Base-by-base conservation (phyloP, 164 flowering plant species). In the Kalanchoe fedtschenkoi region DNA sequence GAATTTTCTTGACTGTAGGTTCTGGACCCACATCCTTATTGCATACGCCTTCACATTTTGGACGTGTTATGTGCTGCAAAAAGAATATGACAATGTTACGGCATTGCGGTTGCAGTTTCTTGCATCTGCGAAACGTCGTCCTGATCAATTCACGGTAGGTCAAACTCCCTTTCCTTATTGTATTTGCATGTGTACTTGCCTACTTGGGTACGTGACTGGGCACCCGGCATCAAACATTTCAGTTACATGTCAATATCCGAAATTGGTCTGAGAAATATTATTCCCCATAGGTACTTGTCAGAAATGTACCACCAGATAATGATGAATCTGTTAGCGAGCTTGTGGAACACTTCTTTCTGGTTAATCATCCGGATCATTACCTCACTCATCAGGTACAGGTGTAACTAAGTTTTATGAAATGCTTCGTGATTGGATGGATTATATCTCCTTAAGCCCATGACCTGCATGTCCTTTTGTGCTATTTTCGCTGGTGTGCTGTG, bases 331-430 rank as follows among this genome's bases (percentile, higher is more conserved):
- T 77, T 29, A 80, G 78, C 69, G 86, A 85, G 78, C 77, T 66
- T 62, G 91, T 85, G 64, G 91, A 85, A 76, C 88, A 85, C 43
- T 85, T 85, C 66, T 85, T 85, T 61, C 64, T 85, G 64, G 91
- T 83, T 65, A 85, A 85, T 63, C 88, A 83, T 69, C 84, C 82
- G 1, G 82, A 81, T 70, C 67, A 78, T 61, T 85, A 81, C 75
- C 86, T 85, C 21, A 75, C 82, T 6, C 80, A 85, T 71, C 88
- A 85, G 86, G 90, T 85, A 24, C 10, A 19, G 11, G 5, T 7
- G 21, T 24, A 3, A 37, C n/a, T 21, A 16, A 24, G 29, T 21
- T 61, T 19, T 24, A 2, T 41, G 3, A 54, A 21, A 4, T 2
- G 0, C 1, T 41, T 55, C 32, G 5, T 53, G 55, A 39, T 37